Evolutionary conservation across 345 rosid genomes (phyloP).

Genomic region (Rhizophora mangle): DNA sequence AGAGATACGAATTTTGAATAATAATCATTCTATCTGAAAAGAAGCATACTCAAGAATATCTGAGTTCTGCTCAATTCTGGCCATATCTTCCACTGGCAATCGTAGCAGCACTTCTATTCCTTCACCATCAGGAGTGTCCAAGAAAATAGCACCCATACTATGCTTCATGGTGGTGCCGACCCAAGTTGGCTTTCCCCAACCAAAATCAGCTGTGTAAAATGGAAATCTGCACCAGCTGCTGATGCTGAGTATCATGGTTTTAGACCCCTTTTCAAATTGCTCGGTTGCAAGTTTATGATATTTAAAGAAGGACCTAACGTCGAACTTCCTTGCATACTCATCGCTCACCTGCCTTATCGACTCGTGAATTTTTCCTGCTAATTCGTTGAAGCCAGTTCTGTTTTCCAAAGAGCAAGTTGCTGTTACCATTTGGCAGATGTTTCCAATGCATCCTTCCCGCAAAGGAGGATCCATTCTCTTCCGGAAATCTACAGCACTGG

Average conservation of each 20-base stretch:
- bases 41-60: slow-evolving; percentile 22
- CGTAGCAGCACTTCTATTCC: slow-evolving; percentile 31
- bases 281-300: background rate
- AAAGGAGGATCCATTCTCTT: background rate
- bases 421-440: background rate
- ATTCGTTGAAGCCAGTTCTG: background rate
- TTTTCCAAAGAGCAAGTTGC: background rate
- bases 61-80: slow-evolving; percentile 15
- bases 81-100: slow-evolving; percentile 18
- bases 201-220: slow-evolving; percentile 25
- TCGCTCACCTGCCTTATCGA: background rate
- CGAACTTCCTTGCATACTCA: background rate
- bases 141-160: slow-evolving; percentile 2
- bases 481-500: background rate
- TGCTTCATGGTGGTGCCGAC: slow-evolving; percentile 7
- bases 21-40: background rate
- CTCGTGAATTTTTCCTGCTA: background rate
- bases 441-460: background rate
- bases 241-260: background rate
- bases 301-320: background rate
- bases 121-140: slow-evolving; percentile 11
- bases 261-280: background rate
- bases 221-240: slow-evolving; percentile 25
- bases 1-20: no score
- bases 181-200: slow-evolving; percentile 33